Conservation (phyloP, 768 basidiomycete species). For the Solioccasus polychromus region DNA sequence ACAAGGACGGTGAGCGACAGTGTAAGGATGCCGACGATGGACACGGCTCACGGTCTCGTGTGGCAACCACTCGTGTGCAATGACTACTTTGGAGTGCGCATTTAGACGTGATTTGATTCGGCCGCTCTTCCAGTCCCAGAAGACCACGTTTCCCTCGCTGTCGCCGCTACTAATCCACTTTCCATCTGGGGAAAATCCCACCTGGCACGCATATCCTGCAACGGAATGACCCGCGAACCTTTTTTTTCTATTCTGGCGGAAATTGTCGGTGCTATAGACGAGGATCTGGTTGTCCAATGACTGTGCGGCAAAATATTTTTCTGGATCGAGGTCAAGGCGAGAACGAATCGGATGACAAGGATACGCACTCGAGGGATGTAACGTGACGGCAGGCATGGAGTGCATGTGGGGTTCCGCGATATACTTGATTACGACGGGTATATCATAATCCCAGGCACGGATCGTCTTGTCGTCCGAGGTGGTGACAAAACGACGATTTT, state of each 20-base stretch:
- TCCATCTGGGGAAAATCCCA: constrained; percentile 97
- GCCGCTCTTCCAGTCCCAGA: constrained; percentile 99
- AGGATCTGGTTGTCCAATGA: constrained; percentile 98
- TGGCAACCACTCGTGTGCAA: constrained; percentile 96
- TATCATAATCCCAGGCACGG: constrained; percentile 98
- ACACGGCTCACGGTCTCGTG: constrained; percentile 81
- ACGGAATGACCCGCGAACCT: constrained; percentile 96
- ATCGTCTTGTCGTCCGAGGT: constrained; percentile 99
- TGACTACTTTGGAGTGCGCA: constrained; percentile 95
- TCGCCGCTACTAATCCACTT: constrained; percentile 98
- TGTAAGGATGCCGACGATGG: not conserved
- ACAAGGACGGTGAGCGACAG: constrained; percentile 15
- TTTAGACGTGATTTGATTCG: constrained; percentile 87
- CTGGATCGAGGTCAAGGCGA: constrained; percentile 35
- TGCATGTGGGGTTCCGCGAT: constrained; percentile 99
- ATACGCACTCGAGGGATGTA: constrained; percentile 89
- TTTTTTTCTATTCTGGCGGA: constrained; percentile 98
- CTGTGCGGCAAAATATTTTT: constrained; percentile 97
- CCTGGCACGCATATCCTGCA: constrained; percentile 95
- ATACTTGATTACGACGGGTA: constrained; percentile 99
- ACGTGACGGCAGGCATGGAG: constrained; percentile 96
- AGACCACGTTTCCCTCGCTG: constrained; percentile 90
- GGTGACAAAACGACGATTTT: constrained; percentile 95
- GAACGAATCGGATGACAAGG: constrained; percentile 17
- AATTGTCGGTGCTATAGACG: constrained; percentile 96